Conservation (phyloP, 805 yeast genomes). For the Candida nemodendra region DNA sequence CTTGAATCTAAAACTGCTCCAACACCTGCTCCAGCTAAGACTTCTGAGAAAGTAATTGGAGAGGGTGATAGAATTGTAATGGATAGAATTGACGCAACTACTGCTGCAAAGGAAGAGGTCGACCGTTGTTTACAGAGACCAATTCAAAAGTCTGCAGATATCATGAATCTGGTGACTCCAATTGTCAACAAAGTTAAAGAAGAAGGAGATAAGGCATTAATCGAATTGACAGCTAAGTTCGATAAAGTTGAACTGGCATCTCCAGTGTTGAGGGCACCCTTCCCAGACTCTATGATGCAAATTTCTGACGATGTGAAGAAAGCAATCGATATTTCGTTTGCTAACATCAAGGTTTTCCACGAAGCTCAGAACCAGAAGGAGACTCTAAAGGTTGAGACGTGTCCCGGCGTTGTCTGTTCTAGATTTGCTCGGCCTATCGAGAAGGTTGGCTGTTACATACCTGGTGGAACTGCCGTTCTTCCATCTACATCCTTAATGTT, state of each 20-base stretch:
- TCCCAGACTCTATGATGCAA: slow-evolving; percentile 71
- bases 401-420: slow-evolving; percentile 91
- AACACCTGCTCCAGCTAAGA: slow-evolving; percentile 6
- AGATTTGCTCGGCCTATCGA: slow-evolving; percentile 95
- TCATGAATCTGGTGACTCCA: slow-evolving; percentile 89
- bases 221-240: slow-evolving; percentile 89
- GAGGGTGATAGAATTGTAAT: slow-evolving; percentile 45
- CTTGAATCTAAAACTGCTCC: slow-evolving; percentile 31
- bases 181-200: slow-evolving; percentile 74
- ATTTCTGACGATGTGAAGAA: slow-evolving; percentile 69
- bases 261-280: slow-evolving; percentile 87
- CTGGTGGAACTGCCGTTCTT: slow-evolving; percentile 98
- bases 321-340: slow-evolving; percentile 87
- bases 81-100: slow-evolving; percentile 45
- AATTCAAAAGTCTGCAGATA: slow-evolving; percentile 90
- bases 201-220: slow-evolving; percentile 81
- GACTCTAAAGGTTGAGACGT: slow-evolving; percentile 80
- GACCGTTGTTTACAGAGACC: slow-evolving; percentile 79
- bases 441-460: slow-evolving; percentile 91
- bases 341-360: slow-evolving; percentile 88
- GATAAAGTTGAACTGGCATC: slow-evolving; percentile 73
- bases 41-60: slow-evolving; percentile 27
- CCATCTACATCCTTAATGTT: slow-evolving; percentile 98
- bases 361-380: slow-evolving; percentile 82
- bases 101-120: slow-evolving; percentile 45